Evolutionary conservation across 108 stramenopile species (phyloP).

Genomic region (Asterionellopsis glacialis): DNA sequence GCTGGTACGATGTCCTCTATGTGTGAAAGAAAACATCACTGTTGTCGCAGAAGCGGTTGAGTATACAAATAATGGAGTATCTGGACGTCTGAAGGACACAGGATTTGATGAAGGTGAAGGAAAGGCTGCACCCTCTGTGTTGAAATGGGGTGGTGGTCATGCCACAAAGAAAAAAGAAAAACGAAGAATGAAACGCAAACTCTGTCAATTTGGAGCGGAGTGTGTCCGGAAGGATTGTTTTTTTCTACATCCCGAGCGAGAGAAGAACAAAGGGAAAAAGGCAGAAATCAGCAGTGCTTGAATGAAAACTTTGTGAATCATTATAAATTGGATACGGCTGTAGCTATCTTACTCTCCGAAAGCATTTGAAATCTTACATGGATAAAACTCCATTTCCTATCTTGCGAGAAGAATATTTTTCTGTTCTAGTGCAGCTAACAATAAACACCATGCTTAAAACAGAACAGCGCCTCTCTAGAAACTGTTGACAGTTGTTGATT

Average conservation of each 20-base stretch:
- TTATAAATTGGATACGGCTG: too few relatives aligned
- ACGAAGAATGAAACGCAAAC: conserved; percentile 36
- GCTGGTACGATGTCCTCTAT: conserved; percentile 75
- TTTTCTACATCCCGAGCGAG: conserved; percentile 58
- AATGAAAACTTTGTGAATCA: too few relatives aligned
- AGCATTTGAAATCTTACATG: too few relatives aligned
- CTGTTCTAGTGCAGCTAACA: too few relatives aligned
- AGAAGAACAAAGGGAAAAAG: too few relatives aligned
- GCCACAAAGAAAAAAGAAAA: conserved; percentile 69
- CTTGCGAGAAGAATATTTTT: too few relatives aligned
- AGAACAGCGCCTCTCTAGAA: too few relatives aligned
- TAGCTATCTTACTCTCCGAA: too few relatives aligned
- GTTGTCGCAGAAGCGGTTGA: conserved; percentile 77
- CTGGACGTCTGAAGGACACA: conserved; percentile 16
- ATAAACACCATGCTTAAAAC: too few relatives aligned
- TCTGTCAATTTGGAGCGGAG: conserved; percentile 71
- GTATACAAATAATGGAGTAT: conserved; percentile 82
- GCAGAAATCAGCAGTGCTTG: too few relatives aligned
- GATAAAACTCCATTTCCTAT: too few relatives aligned
- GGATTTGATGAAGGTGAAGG: conserved; percentile 1
- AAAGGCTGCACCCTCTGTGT: conserved; percentile 73
- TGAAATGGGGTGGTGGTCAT: conserved; percentile 94
- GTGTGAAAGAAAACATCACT: conserved; percentile 74
- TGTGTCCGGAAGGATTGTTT: conserved; percentile 81
- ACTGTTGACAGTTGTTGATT: too few relatives aligned